Conservation (phyloP, 768 basidiomycete genomes). For the Arthromyces matolae region DNA sequence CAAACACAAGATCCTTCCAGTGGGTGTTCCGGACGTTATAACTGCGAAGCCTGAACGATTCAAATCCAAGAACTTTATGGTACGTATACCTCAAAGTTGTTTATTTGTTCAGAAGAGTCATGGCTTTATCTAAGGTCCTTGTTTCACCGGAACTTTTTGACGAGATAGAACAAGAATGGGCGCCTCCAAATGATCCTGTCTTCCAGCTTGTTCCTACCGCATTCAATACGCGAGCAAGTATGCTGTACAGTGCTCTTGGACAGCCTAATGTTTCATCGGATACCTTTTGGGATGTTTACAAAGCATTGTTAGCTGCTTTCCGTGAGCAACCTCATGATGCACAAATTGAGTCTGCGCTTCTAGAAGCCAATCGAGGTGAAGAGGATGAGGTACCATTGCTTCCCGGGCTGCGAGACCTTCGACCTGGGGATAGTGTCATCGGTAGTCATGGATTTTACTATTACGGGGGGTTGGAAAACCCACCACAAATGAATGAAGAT, state of each 20-base stretch:
- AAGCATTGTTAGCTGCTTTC: background rate
- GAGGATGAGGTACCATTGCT: background rate
- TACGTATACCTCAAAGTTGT: constrained; percentile 9
- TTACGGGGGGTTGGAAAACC: background rate
- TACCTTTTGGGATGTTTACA: constrained; percentile 14
- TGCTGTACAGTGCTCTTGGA: constrained; percentile 13
- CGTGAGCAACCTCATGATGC: background rate
- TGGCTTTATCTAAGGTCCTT: constrained; percentile 7
- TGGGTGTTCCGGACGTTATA: constrained; percentile 28
- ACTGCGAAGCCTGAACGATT: constrained; percentile 21
- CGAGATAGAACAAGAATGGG: constrained; percentile 14
- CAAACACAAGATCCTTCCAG: constrained; percentile 34
- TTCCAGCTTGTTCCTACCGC: constrained; percentile 17
- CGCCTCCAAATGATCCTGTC: constrained; percentile 16
- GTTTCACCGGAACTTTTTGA: constrained; percentile 15
- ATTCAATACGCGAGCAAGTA: constrained; percentile 10
- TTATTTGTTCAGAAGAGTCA: background rate
- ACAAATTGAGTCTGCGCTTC: background rate
- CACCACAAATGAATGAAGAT: background rate
- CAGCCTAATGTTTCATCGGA: constrained; percentile 6
- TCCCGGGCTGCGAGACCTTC: background rate
- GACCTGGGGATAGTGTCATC: background rate
- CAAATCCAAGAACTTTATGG: constrained; percentile 30
- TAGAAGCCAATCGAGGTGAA: background rate
- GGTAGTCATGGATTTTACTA: background rate